Conservation (phyloP, 2,329 filamentous ascomycete species). For the Trichophyton verrucosum region DNA sequence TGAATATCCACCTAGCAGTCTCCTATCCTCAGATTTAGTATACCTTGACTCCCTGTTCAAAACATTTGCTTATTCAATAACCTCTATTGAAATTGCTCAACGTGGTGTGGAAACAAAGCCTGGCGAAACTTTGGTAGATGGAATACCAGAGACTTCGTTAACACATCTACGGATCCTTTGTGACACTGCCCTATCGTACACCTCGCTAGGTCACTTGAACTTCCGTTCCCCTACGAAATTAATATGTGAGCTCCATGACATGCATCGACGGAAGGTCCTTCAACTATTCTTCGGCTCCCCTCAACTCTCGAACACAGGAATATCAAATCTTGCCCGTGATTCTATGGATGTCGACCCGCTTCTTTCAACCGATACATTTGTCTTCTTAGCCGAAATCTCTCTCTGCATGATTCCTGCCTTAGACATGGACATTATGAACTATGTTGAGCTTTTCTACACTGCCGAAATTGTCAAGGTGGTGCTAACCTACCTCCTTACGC, state of each 20-base stretch:
- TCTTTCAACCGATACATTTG: constrained; percentile 28
- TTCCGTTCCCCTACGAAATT: constrained; percentile 49
- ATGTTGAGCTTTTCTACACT: constrained; percentile 76
- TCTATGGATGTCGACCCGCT: constrained; percentile 29
- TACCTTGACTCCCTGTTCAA: constrained; percentile 33
- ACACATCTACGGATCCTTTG: constrained; percentile 79
- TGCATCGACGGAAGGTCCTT: constrained; percentile 56
- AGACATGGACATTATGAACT: constrained; percentile 60
- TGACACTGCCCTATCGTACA: constrained; percentile 77
- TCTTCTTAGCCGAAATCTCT: constrained; percentile 66
- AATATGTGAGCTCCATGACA: constrained; percentile 55
- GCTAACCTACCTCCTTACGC: constrained; percentile 39
- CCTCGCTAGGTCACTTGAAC: constrained; percentile 60
- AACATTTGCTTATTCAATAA: constrained; percentile 68
- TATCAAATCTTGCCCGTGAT: constrained; percentile 24
- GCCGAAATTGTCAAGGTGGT: constrained; percentile 81
- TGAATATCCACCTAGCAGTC: constrained; percentile 29
- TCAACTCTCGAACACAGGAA: constrained; percentile 20
- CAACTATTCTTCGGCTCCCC: constrained; percentile 58
- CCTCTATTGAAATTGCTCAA: constrained; percentile 81
- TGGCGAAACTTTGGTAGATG: constrained; percentile 65
- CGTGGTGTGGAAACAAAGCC: constrained; percentile 65
- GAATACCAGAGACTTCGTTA: constrained; percentile 68
- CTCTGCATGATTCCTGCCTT: constrained; percentile 57
- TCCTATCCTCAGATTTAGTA: constrained; percentile 36